Evolutionary conservation across 2,329 filamentous ascomycete species (phyloP).

Genomic region (Alternaria sp.): DNA sequence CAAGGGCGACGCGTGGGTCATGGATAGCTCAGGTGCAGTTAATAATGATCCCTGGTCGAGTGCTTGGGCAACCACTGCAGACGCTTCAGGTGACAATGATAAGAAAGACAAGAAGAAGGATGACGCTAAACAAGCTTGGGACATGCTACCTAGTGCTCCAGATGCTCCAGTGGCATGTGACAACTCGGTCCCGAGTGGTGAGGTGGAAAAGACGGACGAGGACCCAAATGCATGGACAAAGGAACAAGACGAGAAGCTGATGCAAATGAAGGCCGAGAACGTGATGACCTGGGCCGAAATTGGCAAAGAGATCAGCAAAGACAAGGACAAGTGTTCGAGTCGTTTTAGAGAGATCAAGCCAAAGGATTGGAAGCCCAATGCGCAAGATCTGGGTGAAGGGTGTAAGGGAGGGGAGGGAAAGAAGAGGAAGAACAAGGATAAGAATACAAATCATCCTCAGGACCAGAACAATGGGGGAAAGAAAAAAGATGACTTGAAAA

Average conservation of each 20-base stretch:
- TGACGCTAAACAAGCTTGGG: background rate
- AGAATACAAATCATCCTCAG: conserved; percentile 10
- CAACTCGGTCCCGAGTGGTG: background rate
- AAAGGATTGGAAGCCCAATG: conserved; percentile 27
- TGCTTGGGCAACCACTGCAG: background rate
- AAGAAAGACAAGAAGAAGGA: background rate
- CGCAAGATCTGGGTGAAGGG: conserved; percentile 27
- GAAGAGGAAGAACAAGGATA: conserved; percentile 27
- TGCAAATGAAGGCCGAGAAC: conserved; percentile 46
- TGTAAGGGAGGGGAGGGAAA: conserved; percentile 16
- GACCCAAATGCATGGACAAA: conserved; percentile 39
- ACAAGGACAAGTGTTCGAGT: conserved; percentile 14
- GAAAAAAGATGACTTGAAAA: conserved; percentile 6
- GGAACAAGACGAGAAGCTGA: conserved; percentile 54
- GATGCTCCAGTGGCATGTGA: background rate
- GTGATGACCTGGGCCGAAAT: conserved; percentile 45
- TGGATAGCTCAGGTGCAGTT: background rate
- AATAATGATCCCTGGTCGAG: background rate
- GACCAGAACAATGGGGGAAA: conserved; percentile 9
- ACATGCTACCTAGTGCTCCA: background rate
- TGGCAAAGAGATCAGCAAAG: conserved; percentile 40
- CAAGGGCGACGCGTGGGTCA: background rate
- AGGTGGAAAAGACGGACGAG: conserved; percentile 3
- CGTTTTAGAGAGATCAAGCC: conserved; percentile 52
- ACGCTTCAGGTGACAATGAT: background rate